phyloP scores from a whole-genome alignment of 2,329 filamentous ascomycete species.

The Fonsecaea erecta region DNA sequence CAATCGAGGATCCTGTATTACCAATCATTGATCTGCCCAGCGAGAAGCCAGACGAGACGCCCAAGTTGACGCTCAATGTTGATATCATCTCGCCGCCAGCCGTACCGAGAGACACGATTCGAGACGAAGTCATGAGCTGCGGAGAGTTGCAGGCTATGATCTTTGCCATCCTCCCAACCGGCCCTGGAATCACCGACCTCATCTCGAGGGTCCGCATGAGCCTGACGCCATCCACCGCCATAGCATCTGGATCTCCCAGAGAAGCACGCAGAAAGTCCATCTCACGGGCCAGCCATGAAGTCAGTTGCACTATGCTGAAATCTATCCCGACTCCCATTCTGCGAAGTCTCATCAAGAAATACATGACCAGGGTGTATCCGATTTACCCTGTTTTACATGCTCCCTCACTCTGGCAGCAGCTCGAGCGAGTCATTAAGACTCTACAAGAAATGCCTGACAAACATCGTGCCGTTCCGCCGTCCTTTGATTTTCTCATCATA shows the following conservation, averaged over 20 bases:
- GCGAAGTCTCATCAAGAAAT: slow-evolving; percentile 42
- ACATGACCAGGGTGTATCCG: slow-evolving; percentile 41
- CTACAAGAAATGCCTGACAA: slow-evolving; percentile 35
- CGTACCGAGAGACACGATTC: slow-evolving; percentile 30
- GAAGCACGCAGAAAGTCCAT: slow-evolving; percentile 34
- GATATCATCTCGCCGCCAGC: slow-evolving; percentile 14
- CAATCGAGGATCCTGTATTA: slow-evolving; percentile 28
- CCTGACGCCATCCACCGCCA: slow-evolving; percentile 41
- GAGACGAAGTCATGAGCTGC: slow-evolving; percentile 40
- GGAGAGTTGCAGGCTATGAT: slow-evolving; percentile 41
- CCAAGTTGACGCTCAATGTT: slow-evolving; percentile 18
- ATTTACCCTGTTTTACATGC: slow-evolving; percentile 41
- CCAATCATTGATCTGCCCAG: slow-evolving; percentile 30
- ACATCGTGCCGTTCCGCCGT: slow-evolving; percentile 35
- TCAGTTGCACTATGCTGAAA: slow-evolving; percentile 37
- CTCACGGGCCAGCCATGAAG: slow-evolving; percentile 31
- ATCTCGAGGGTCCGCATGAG: slow-evolving; percentile 43
- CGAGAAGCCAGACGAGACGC: slow-evolving; percentile 19
- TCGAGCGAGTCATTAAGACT: slow-evolving; percentile 35
- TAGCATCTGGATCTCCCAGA: slow-evolving; percentile 32
- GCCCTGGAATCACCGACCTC: slow-evolving; percentile 40
- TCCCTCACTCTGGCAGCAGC: slow-evolving; percentile 40
- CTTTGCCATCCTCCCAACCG: slow-evolving; percentile 40
- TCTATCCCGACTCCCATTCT: slow-evolving; percentile 38
- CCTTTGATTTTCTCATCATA: slow-evolving; percentile 42